phyloP scores from a whole-genome alignment of 1,284 basidiomycete species.

The Leccinum pachyderme region DNA sequence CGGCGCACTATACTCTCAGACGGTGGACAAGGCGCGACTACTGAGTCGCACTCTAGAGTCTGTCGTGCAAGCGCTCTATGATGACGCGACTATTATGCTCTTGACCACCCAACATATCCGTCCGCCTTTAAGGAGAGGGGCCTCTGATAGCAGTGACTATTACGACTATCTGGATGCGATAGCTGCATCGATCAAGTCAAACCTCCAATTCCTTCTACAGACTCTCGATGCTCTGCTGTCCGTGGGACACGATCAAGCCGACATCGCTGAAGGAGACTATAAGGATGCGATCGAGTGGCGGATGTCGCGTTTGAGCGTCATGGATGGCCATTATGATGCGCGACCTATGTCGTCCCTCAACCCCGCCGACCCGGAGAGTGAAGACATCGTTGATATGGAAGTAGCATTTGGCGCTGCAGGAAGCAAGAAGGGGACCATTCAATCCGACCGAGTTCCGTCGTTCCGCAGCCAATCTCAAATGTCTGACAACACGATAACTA shows the following conservation, averaged over 20 bases:
- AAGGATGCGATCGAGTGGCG: conserved; percentile 72
- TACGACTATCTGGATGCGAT: conserved; percentile 50
- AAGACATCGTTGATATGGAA: conserved; percentile 64
- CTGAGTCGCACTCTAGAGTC: conserved; percentile 70
- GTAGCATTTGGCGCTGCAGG: conserved; percentile 45
- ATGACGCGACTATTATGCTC: conserved; percentile 61
- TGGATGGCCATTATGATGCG: conserved; percentile 47
- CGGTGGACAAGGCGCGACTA: conserved; percentile 61
- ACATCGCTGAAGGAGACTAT: conserved; percentile 65
- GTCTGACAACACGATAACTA: conserved; percentile 36
- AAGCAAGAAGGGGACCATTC: conserved; percentile 24
- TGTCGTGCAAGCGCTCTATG: conserved; percentile 66
- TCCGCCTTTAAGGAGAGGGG: conserved; percentile 36
- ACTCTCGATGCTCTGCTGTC: conserved; percentile 59
- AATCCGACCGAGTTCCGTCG: conserved; percentile 27
- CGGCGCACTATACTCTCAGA: conserved; percentile 54
- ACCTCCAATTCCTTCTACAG: conserved; percentile 53
- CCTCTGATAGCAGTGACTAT: conserved; percentile 38
- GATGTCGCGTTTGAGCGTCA: conserved; percentile 63
- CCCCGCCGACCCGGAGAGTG: conserved; percentile 41
- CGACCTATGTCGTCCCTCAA: conserved; percentile 38
- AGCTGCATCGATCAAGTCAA: conserved; percentile 49
- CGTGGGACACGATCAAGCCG: conserved; percentile 68
- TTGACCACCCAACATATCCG: conserved; percentile 53
- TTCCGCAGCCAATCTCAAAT: conserved; percentile 36